Percentiles rank a stretch among this genome's conserved stretches.
These are phyloP conservation scores for Kluyveromyces dobzhanskii DNA, from an alignment of 805 yeast species.

Conservation along the genomic window DNA sequence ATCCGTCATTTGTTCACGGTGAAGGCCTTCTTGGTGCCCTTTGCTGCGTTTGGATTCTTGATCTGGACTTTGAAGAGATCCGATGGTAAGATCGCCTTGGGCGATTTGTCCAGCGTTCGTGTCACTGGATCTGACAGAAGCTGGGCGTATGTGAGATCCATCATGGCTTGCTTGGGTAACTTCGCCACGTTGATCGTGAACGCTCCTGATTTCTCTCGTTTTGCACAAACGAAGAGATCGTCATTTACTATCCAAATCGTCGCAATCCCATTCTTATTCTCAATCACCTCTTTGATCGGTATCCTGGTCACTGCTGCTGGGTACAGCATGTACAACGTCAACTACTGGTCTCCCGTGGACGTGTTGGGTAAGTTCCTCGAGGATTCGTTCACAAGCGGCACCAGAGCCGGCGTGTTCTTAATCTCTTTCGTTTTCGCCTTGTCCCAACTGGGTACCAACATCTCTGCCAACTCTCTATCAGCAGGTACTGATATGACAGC, in stretches of 20 bases:
- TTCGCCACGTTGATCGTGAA: conserved; percentile 84
- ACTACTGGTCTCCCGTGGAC: conserved; percentile 81
- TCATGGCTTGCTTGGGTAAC: conserved; percentile 76
- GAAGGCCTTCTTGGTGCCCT: conserved; percentile 70
- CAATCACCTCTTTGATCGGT: conserved; percentile 77
- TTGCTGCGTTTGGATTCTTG: conserved; percentile 76
- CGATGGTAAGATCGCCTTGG: conserved; percentile 40
- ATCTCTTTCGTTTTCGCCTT: conserved; percentile 62
- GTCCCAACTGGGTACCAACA: conserved; percentile 73
- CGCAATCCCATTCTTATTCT: conserved; percentile 70
- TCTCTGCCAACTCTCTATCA: conserved; percentile 62
- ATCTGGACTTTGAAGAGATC: conserved; percentile 81
- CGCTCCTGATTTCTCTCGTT: conserved; percentile 85
- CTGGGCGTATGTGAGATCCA: conserved; percentile 76
- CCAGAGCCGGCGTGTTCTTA: conserved; percentile 74
- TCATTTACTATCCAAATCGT: conserved; percentile 51
- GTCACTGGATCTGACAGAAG: conserved; percentile 51
- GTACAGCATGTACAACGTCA: conserved; percentile 51
- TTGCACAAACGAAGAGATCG: conserved; percentile 50
- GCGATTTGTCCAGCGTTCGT: conserved; percentile 29
- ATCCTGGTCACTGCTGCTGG: conserved; percentile 79
- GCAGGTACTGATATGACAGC: conserved; percentile 71
- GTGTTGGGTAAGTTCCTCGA: conserved; percentile 59
- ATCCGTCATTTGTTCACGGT: conserved; percentile 78
- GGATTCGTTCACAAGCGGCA: conserved; percentile 39